phyloP scores from a whole-genome alignment of 305 asterid genomes.

The Fraxinus ornus region DNA sequence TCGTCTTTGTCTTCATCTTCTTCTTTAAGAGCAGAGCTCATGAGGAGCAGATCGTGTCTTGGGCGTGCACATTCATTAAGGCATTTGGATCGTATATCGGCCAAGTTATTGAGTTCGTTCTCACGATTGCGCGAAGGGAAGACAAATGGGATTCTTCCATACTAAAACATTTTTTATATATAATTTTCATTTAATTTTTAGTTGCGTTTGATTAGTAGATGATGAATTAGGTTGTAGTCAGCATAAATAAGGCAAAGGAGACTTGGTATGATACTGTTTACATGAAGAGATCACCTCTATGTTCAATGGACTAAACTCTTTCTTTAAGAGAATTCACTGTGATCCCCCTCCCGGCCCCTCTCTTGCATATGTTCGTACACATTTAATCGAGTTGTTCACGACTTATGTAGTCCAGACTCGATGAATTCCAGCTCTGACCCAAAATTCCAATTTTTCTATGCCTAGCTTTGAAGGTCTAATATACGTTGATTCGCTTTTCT shows the following conservation, averaged over 20 bases:
- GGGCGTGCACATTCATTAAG: constrained; percentile 20
- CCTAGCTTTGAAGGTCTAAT: background rate
- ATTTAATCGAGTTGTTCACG: background rate
- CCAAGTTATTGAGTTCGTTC: constrained; percentile 41
- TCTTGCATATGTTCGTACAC: background rate
- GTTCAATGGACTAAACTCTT: background rate
- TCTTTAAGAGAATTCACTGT: background rate
- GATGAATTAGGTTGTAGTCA: background rate
- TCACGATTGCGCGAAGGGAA: constrained; percentile 36
- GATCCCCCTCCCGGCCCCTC: background rate
- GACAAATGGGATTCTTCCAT: constrained; percentile 37
- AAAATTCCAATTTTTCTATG: background rate
- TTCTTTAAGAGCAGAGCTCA: constrained; percentile 16
- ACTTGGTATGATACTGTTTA: background rate
- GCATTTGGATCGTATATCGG: constrained; percentile 36
- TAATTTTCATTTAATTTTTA: background rate
- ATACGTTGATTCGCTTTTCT: background rate
- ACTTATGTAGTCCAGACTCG: background rate
- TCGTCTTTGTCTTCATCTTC: constrained; percentile 28
- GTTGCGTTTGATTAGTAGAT: background rate
- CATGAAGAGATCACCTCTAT: background rate
- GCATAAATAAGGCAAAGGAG: background rate
- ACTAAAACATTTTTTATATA: constrained; percentile 15
- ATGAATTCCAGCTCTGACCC: background rate
- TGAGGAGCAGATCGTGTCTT: constrained; percentile 27